These are phyloP conservation scores for Coemansia sp. DNA, from an alignment of 192 early-diverging fungal genomes.

Conservation along the genomic window DNA sequence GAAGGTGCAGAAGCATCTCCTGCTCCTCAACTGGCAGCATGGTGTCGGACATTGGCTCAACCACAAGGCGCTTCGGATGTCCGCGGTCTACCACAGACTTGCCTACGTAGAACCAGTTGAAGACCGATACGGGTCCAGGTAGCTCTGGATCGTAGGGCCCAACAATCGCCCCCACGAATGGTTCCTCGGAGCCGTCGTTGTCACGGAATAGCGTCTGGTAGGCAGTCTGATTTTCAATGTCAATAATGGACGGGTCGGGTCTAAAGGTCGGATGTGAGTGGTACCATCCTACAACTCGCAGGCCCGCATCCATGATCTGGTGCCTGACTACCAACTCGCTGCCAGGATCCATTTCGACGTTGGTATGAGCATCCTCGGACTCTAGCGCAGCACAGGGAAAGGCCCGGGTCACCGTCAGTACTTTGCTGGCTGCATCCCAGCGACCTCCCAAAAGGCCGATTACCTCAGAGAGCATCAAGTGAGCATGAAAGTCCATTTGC, in stretches of 20 bases:
- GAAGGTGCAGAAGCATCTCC: slow-evolving; percentile 59
- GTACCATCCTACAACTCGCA: slow-evolving; percentile 93
- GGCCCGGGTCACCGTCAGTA: slow-evolving; percentile 65
- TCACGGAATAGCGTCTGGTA: slow-evolving; percentile 83
- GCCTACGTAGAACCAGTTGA: slow-evolving; percentile 89
- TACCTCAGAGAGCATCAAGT: slow-evolving; percentile 84
- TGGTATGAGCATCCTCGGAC: slow-evolving; percentile 70
- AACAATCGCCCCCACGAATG: slow-evolving; percentile 92
- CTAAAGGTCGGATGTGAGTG: slow-evolving; percentile 91
- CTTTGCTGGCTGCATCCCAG: slow-evolving; percentile 62
- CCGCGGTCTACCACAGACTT: slow-evolving; percentile 59
- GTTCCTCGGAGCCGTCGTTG: slow-evolving; percentile 56
- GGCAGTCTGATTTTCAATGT: slow-evolving; percentile 85
- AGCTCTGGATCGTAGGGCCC: slow-evolving; percentile 84
- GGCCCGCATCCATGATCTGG: slow-evolving; percentile 68
- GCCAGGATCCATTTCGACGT: slow-evolving; percentile 91
- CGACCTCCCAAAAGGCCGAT: slow-evolving; percentile 87
- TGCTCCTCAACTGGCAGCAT: slow-evolving; percentile 56
- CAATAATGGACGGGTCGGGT: slow-evolving; percentile 86
- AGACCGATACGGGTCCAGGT: slow-evolving; percentile 72
- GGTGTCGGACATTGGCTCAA: slow-evolving; percentile 60
- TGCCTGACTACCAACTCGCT: slow-evolving; percentile 75
- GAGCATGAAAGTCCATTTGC: slow-evolving; percentile 94
- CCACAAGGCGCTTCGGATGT: slow-evolving; percentile 67
- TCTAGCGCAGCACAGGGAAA: slow-evolving; percentile 79